A percentile compares a stretch with the other conserved stretches of the same genome.
phyloP scores from a whole-genome alignment of 192 early-diverging fungal species.

The Entrophospora sp. region DNA sequence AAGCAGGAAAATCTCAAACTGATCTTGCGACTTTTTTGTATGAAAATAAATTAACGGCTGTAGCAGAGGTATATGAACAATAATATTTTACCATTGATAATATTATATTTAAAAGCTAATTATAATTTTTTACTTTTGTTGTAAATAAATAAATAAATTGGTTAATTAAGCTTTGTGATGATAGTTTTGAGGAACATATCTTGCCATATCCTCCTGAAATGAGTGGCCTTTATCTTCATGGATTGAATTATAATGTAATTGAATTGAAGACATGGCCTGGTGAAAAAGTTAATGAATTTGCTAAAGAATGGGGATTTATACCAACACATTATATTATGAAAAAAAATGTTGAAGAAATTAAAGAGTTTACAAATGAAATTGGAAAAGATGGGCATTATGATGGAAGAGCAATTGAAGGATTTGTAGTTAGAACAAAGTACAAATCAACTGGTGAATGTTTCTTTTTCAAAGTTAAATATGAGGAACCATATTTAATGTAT shows the following conservation, averaged over 20 bases:
- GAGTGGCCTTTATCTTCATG: slow-evolving; percentile 81
- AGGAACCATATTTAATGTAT: too few relatives aligned
- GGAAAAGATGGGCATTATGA: slow-evolving; percentile 55
- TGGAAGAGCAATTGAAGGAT: slow-evolving; percentile 76
- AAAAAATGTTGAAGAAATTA: slow-evolving; percentile 53
- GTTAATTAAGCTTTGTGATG: too few relatives aligned
- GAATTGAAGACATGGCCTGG: slow-evolving; percentile 65
- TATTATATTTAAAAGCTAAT: slow-evolving; percentile 33
- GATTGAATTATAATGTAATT: too few relatives aligned
- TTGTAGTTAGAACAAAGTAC: slow-evolving; percentile 72
- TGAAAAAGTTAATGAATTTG: slow-evolving; percentile 49
- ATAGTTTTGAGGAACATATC: too few relatives aligned
- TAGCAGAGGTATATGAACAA: slow-evolving; percentile 55
- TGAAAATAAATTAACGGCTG: too few relatives aligned
- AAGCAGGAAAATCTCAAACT: slow-evolving; percentile 38
- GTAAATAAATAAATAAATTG: slow-evolving; percentile 87
- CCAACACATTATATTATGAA: too few relatives aligned
- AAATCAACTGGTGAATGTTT: too few relatives aligned
- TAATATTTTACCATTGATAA: slow-evolving; percentile 10
- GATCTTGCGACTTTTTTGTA: too few relatives aligned
- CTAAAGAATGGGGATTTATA: slow-evolving; percentile 74
- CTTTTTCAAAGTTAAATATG: too few relatives aligned
- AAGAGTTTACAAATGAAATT: slow-evolving; percentile 58
- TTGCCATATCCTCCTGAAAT: slow-evolving; percentile 68
- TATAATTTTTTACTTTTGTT: slow-evolving; percentile 90